Conservation (phyloP, 345 rosid species). For the Hibiscus trionum region DNA sequence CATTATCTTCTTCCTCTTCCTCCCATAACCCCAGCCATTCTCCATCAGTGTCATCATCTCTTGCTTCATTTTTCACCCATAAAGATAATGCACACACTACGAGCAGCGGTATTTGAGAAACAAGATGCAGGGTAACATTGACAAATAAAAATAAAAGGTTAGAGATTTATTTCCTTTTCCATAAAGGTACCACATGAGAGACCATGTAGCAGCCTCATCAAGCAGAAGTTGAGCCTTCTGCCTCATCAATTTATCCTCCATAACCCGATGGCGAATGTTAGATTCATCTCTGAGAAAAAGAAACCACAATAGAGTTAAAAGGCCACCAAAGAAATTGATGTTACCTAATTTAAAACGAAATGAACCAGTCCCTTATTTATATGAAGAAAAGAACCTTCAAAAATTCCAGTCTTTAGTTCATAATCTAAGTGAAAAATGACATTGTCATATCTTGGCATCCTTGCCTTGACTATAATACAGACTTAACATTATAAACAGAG, state of each 20-base stretch:
- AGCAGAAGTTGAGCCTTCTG: constrained; percentile 91
- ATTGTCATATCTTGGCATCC: background rate
- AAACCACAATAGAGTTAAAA: constrained; percentile 8
- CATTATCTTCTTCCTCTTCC: too few species aligned
- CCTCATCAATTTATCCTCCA: constrained; percentile 91
- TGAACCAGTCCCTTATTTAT: background rate
- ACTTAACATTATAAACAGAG: background rate
- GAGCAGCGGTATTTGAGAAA: background rate
- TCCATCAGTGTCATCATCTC: too few species aligned
- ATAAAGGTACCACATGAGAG: constrained; percentile 88
- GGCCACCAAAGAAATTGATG: constrained; percentile 3
- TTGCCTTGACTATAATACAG: background rate
- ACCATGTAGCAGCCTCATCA: constrained; percentile 98
- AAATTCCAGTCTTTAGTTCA: background rate
- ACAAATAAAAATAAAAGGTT: constrained; percentile 8
- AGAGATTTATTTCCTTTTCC: constrained; percentile 75
- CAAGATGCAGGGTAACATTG: background rate
- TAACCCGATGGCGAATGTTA: constrained; percentile 53
- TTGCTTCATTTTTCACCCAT: too few species aligned
- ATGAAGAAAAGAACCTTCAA: background rate
- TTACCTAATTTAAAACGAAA: background rate
- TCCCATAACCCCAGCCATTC: too few species aligned
- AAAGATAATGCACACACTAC: background rate
- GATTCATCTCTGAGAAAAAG: constrained; percentile 57
- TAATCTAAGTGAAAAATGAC: background rate